phyloP scores from a whole-genome alignment of 2,329 filamentous ascomycete species.

The Clarireedia hainanense region DNA sequence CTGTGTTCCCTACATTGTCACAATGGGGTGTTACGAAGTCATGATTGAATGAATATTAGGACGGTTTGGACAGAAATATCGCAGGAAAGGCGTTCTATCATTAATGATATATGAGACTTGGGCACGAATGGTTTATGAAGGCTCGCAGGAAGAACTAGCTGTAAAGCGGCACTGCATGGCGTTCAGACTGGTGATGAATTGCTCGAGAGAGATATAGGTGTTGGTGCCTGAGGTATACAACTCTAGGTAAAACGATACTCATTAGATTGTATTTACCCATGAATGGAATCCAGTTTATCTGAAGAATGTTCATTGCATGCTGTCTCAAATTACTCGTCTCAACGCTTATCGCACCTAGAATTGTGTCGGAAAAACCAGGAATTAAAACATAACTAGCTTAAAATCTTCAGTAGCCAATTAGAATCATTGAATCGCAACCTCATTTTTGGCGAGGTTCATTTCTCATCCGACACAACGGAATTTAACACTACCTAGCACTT shows the following conservation, averaged over 20 bases:
- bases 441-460: slow-evolving; percentile 10
- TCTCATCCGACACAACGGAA: slow-evolving; percentile 10
- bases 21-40: slow-evolving; percentile 8
- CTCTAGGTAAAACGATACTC: background rate
- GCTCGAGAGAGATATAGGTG: background rate
- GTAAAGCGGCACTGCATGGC: slow-evolving; percentile 7
- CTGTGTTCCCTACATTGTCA: slow-evolving; percentile 2
- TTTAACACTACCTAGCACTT: slow-evolving; percentile 2
- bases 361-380: slow-evolving; percentile 10
- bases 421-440: slow-evolving; percentile 19
- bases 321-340: background rate
- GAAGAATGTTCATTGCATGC: background rate
- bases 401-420: slow-evolving; percentile 19
- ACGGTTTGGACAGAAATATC: background rate
- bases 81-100: slow-evolving; percentile 8
- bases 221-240: background rate
- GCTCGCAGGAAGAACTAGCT: background rate
- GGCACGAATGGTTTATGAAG: background rate
- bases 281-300: background rate
- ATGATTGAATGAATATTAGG: slow-evolving; percentile 8
- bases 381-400: slow-evolving; percentile 2
- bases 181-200: slow-evolving; percentile 6
- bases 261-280: background rate
- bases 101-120: slow-evolving; percentile 5
- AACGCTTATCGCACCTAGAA: background rate